Base-by-base conservation (phyloP, 164 flowering plant species). In the Sextonia rubra region DNA sequence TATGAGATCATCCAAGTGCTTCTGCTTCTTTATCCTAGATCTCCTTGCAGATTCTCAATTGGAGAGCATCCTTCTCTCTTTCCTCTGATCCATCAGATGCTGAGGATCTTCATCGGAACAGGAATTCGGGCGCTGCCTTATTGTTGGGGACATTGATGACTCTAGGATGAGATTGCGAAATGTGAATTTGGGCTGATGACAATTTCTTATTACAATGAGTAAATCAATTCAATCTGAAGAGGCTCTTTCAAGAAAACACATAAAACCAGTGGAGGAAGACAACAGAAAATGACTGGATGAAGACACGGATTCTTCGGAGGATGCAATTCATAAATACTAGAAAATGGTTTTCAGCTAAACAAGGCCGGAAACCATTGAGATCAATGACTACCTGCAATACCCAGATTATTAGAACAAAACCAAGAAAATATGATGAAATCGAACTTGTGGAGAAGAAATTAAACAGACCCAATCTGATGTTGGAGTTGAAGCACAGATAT, bases 211-310 rank as follows among this genome's bases (percentile, higher is more conserved):
- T 23, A 27, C 0, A 44, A 47, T 27, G 25, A 65, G 5, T 14
- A 52, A 20, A 24, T 4, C 12, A 14, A 25, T 62, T 49, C 60
- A 64, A 47, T 20, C 20, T 12, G 30, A 29, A 24, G n/a, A 52
- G 22, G n/a, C 25, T 15, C 75, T 71, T n/a, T 85, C 83, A 84
- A 70, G 89, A 88, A 76, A 89, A 82, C 56, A 82, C 88, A 71
- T 85, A 88, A 79, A 87, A 88, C 94, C 91, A 90, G 81, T 86
- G 88, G 60, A 88, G 92, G 66, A 88, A 88, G 18, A 86, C 90
- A 66, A 87, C 90, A 0, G 94, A 90, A 77, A 90, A 88, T 0
- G 94, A 90, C 58, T 90, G 94, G 32, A 86, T n/a, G n/a, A n/a
- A 81, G 44, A 86, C 48, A n/a, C 85, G 79, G 64, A 89, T 69